Evolutionary conservation across 140 eudicot species (phyloP).

Genomic region (Artemisia princeps): DNA sequence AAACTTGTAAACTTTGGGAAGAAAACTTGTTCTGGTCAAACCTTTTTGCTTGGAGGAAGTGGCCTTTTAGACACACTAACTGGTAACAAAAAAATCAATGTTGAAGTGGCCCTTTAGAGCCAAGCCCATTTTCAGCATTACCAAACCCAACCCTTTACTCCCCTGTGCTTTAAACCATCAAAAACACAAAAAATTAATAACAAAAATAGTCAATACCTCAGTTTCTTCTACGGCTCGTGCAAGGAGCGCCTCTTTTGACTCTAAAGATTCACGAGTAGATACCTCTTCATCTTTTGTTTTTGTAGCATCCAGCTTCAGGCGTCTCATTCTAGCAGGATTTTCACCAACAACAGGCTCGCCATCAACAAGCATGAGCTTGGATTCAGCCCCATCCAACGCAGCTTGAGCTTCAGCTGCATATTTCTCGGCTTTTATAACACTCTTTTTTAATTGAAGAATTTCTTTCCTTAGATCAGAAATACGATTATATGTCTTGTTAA

Average conservation of each 20-base stretch:
- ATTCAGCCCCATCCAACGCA: slow-evolving; percentile 65
- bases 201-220: slow-evolving; percentile 40
- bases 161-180: no score
- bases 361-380: slow-evolving; percentile 74
- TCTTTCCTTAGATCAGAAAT: slow-evolving; percentile 82
- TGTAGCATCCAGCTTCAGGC: slow-evolving; percentile 57
- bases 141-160: no score
- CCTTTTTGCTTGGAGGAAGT: no score
- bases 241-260: slow-evolving; percentile 90
- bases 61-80: no score
- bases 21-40: no score
- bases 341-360: slow-evolving; percentile 95
- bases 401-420: slow-evolving; percentile 58
- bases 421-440: slow-evolving; percentile 51
- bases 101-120: no score
- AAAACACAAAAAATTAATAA: not conserved
- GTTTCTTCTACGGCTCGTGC: slow-evolving; percentile 73
- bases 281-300: slow-evolving; percentile 66
- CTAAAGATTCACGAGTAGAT: slow-evolving; percentile 67
- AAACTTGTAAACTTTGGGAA: no score
- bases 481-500: slow-evolving; percentile 82
- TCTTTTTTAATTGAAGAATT: slow-evolving; percentile 44
- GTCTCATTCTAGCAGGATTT: slow-evolving; percentile 70
- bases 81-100: no score
- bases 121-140: no score